A percentile compares a stretch with the other conserved stretches of the same genome.
Evolutionary conservation across 805 yeast species (phyloP).

Genomic region (Ogataea ganodermae): DNA sequence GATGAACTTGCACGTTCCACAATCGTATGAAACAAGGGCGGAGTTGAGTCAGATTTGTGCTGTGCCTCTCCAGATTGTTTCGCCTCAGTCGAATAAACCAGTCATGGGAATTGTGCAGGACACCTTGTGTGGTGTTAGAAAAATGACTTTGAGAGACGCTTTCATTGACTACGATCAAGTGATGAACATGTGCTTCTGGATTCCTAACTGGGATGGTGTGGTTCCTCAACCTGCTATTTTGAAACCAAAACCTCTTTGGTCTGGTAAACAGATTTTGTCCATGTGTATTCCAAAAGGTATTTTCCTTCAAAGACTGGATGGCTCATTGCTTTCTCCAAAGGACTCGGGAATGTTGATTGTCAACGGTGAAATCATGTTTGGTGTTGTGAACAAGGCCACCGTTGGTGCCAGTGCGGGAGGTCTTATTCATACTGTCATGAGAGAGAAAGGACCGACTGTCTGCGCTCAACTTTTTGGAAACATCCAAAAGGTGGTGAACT

Average conservation of each 20-base stretch:
- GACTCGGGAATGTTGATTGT: slow-evolving; percentile 95
- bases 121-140: slow-evolving; percentile 95
- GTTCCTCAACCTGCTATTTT: slow-evolving; percentile 93
- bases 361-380: slow-evolving; percentile 95
- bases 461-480: slow-evolving; percentile 91
- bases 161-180: slow-evolving; percentile 92
- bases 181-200: slow-evolving; percentile 96
- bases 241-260: slow-evolving; percentile 96
- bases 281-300: slow-evolving; percentile 95
- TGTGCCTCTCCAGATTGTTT: slow-evolving; percentile 95
- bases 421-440: slow-evolving; percentile 92
- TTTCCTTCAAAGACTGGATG: slow-evolving; percentile 91
- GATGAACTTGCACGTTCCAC: slow-evolving; percentile 99
- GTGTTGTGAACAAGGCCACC: slow-evolving; percentile 97
- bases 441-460: slow-evolving; percentile 92
- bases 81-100: slow-evolving; percentile 98
- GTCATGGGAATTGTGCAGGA: slow-evolving; percentile 99
- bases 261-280: slow-evolving; percentile 93
- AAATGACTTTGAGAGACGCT: slow-evolving; percentile 87
- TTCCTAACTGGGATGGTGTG: slow-evolving; percentile 98
- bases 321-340: slow-evolving; percentile 79
- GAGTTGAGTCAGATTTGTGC: slow-evolving; percentile 94
- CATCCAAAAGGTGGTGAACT: slow-evolving; percentile 93
- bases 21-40: slow-evolving; percentile 96
- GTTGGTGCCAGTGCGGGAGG: slow-evolving; percentile 99